A percentile compares a stretch with the other conserved stretches of the same genome.
Evolutionary conservation across 306 rosid genomes (phyloP).

Genomic region (Dryas drummondii): DNA sequence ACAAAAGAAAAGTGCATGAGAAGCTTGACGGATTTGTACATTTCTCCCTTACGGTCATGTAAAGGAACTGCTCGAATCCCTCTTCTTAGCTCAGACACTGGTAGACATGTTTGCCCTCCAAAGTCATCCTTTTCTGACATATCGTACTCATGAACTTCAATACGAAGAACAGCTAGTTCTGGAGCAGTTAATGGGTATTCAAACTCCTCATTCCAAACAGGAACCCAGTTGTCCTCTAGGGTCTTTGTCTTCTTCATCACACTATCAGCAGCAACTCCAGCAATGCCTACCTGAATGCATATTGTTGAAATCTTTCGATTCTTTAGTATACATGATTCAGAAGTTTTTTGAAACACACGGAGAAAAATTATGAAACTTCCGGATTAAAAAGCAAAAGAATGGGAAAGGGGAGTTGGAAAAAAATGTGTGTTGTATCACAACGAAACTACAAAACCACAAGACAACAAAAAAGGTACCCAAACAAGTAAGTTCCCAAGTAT

Average conservation of each 20-base stretch:
- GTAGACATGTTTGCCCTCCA: slow-evolving; percentile 92
- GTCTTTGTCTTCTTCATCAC: slow-evolving; percentile 72
- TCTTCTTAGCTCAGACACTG: slow-evolving; percentile 61
- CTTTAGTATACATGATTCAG: slow-evolving; percentile 1
- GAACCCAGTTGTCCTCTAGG: slow-evolving; percentile 87
- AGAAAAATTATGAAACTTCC: background rate
- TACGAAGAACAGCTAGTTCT: slow-evolving; percentile 78
- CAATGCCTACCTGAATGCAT: slow-evolving; percentile 77
- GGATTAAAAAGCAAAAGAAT: background rate
- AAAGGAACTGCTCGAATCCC: slow-evolving; percentile 82
- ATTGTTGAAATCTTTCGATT: slow-evolving; percentile 7
- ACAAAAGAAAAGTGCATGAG: slow-evolving; percentile 78
- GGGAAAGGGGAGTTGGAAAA: background rate
- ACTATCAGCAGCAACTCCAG: slow-evolving; percentile 80
- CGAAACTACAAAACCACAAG: background rate
- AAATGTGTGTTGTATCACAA: background rate
- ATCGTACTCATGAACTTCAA: slow-evolving; percentile 97
- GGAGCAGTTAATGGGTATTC: slow-evolving; percentile 79
- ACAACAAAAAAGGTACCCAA: background rate
- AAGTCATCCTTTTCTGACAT: slow-evolving; percentile 97
- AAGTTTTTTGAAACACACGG: background rate
- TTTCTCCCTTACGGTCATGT: slow-evolving; percentile 55
- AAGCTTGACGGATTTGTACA: slow-evolving; percentile 77
- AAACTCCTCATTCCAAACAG: slow-evolving; percentile 75
- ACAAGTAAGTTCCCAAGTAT: background rate